Conservation (phyloP, 2,329 filamentous ascomycete genomes). For the Sporothrix mexicana region DNA sequence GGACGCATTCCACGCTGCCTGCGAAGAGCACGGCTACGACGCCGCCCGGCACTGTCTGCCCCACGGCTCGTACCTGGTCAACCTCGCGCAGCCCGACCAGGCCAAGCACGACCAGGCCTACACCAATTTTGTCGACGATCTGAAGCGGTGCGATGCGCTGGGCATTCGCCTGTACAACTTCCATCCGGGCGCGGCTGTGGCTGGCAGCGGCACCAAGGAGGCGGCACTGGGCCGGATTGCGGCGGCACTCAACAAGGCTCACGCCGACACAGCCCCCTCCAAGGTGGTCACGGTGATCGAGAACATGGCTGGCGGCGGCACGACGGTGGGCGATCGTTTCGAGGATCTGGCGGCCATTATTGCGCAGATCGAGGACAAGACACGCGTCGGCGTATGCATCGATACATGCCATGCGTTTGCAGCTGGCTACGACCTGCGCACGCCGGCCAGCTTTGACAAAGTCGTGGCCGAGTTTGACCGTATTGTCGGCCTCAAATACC, state of each 20-base stretch:
- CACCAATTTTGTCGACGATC: constrained; percentile 82
- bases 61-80: constrained; percentile 95
- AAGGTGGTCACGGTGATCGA: constrained; percentile 85
- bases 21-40: constrained; percentile 73
- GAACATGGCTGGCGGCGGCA: constrained; percentile 92
- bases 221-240: constrained; percentile 82
- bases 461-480: constrained; percentile 79
- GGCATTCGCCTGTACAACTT: constrained; percentile 97
- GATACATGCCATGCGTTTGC: constrained; percentile 98
- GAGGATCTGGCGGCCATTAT: constrained; percentile 89
- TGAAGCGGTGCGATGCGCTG: constrained; percentile 81
- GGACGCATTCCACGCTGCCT: constrained; percentile 71
- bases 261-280: constrained; percentile 67
- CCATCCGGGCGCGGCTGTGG: constrained; percentile 81
- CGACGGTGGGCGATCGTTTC: constrained; percentile 83
- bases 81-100: constrained; percentile 83
- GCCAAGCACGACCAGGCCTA: constrained; percentile 87
- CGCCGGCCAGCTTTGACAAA: constrained; percentile 71
- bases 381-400: constrained; percentile 87
- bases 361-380: constrained; percentile 76
- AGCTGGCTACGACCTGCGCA: constrained; percentile 86
- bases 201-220: constrained; percentile 66
- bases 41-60: constrained; percentile 77
- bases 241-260: constrained; percentile 78
- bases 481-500: constrained; percentile 76